Evolutionary conservation across 208 protist genomes (phyloP), one percentile per base, ranked within the genome.

Genomic region (Phytomonas sp.): DNA sequence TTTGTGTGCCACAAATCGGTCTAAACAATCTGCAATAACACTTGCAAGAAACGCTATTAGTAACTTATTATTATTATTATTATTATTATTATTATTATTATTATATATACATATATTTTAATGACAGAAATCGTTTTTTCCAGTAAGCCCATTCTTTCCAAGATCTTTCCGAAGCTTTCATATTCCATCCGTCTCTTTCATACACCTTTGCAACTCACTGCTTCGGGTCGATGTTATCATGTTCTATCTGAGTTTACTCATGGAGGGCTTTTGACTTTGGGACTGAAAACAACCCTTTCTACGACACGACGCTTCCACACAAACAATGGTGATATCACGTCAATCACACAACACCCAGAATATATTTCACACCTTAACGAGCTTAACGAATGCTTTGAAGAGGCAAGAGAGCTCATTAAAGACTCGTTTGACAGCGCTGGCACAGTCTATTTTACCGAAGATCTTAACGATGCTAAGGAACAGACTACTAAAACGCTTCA

Each of bases 341-440:
- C 19, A 19, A 56, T 56, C 16, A 56, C 45, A 56, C 45, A 56
- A 23, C 45, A 56, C 23, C 45, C 45, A 6, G 45, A 56, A 19
- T 56, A 56, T 23, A 19, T 56, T 26, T 66, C 71, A 6, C 75
- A 79, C 37, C 42, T 94, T 26, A 79, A 77, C 31, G 81, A 84
- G 16, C 60, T 91, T 31, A 85, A 86, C 74, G 86, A 91, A 1
- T 66, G 66, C 2, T 91, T 91, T 69, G 77, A 66, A 1, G 86
- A 94, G 69, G 78, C 88, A 4, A 75, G 83, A 1, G 86, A 86
- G 66, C 74, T 94, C 16, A 90, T 90, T 33, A 66, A 67, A 19
- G 88, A 94, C 34, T 79, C 88, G 0, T 75, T 72, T 31, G 88
- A 94, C 26, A 90, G 82, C 31, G 70, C 80, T 5, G 86, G 88